phyloP scores from a whole-genome alignment of 2,329 filamentous ascomycete genomes.

The Aspergillus sojae region DNA sequence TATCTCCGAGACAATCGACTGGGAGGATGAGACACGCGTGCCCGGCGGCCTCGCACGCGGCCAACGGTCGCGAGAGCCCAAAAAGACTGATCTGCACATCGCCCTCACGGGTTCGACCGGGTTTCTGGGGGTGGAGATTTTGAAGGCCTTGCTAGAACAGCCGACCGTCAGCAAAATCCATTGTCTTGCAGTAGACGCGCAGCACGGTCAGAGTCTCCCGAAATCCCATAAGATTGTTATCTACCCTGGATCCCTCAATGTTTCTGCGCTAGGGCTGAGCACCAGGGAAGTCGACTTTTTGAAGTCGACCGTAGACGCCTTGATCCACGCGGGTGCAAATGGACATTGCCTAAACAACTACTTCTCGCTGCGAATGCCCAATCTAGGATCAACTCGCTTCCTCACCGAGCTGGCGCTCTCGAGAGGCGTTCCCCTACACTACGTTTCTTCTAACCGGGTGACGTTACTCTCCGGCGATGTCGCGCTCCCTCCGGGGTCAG shows the following conservation, averaged over 20 bases:
- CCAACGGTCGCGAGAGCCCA: constrained; percentile 16
- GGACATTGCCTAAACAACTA: constrained; percentile 32
- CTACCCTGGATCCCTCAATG: constrained; percentile 42
- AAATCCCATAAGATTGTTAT: constrained; percentile 31
- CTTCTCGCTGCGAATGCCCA: constrained; percentile 24
- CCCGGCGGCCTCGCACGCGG: constrained; percentile 7
- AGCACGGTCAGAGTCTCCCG: constrained; percentile 6
- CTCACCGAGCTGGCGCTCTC: constrained; percentile 23
- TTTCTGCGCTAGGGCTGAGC: constrained; percentile 42
- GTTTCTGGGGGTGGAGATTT: constrained; percentile 46
- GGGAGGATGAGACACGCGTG: too few species aligned
- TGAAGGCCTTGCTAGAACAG: constrained; percentile 40
- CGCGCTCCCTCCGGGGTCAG: constrained; percentile 20
- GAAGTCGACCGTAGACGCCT: constrained; percentile 39
- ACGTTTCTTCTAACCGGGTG: constrained; percentile 26
- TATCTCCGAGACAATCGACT: too few species aligned
- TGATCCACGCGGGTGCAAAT: constrained; percentile 59
- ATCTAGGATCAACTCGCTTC: constrained; percentile 27
- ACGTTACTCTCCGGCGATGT: neutral
- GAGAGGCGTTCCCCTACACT: constrained; percentile 21
- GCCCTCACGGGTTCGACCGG: constrained; percentile 34
- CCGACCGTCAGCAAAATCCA: constrained; percentile 41
- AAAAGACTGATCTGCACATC: neutral
- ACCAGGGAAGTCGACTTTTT: constrained; percentile 33
- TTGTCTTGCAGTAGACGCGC: constrained; percentile 43